A percentile compares a stretch with the other conserved stretches of the same genome.
phyloP scores from a whole-genome alignment of 768 basidiomycete species.

The Mrakia blollopis region DNA sequence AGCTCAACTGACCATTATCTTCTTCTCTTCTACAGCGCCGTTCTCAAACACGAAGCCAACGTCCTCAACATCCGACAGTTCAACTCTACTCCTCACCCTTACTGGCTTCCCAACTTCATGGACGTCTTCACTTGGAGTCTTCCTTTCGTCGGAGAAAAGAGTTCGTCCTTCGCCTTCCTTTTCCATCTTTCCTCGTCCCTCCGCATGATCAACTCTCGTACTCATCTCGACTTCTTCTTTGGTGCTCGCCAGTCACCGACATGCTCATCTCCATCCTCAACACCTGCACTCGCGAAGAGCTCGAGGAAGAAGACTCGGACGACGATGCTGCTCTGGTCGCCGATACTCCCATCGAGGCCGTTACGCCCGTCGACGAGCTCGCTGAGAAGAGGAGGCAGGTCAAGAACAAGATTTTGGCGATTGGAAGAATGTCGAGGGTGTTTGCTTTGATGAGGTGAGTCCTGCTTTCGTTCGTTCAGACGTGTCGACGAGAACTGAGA shows the following conservation, averaged over 20 bases:
- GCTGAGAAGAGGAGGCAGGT: constrained; percentile 79
- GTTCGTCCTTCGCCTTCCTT: constrained; percentile 51
- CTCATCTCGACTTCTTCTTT: not conserved
- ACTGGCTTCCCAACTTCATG: constrained; percentile 96
- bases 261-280: constrained; percentile 96
- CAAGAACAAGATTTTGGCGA: constrained; percentile 97
- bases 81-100: constrained; percentile 32
- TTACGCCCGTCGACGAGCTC: constrained; percentile 43
- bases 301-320: constrained; percentile 75
- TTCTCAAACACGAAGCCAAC: constrained; percentile 97
- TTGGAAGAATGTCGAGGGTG: constrained; percentile 91
- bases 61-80: constrained; percentile 64
- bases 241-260: constrained; percentile 68
- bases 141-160: constrained; percentile 97
- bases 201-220: not conserved
- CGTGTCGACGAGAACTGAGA: not conserved
- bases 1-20: not conserved
- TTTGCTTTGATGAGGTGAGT: constrained; percentile 89
- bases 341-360: constrained; percentile 39
- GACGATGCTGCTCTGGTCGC: constrained; percentile 34
- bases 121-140: constrained; percentile 99
- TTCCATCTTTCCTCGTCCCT: not conserved
- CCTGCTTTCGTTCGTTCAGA: not conserved
- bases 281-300: constrained; percentile 92
- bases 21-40: constrained; percentile 50